A percentile compares a stretch with the other conserved stretches of the same genome.
Evolutionary conservation across 495 filamentous ascomycete species (phyloP).

Genomic region (Aspergillus cristatus): DNA sequence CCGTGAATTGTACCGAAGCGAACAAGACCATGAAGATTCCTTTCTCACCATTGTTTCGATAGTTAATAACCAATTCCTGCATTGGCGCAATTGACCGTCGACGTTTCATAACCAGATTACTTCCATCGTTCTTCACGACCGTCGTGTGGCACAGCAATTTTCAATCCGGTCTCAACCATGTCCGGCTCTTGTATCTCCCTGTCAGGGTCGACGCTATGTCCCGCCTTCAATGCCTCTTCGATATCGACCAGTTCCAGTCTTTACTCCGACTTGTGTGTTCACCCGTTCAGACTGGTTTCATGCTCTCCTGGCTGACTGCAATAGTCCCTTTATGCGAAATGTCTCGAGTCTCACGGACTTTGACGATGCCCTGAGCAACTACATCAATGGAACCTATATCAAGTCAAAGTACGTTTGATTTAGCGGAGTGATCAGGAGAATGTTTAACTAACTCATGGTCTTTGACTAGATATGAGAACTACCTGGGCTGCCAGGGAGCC

Average conservation of each 20-base stretch:
- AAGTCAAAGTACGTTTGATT: conserved; percentile 55
- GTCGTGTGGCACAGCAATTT: too few species aligned
- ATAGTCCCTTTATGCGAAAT: conserved; percentile 76
- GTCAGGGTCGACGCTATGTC: conserved; percentile 65
- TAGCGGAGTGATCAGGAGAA: neutral
- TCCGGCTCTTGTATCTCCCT: conserved; percentile 64
- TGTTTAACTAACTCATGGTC: conserved; percentile 10
- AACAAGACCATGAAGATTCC: neutral
- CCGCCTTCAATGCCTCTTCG: conserved; percentile 73
- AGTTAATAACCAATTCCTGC: too few species aligned
- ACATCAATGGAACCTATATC: conserved; percentile 66
- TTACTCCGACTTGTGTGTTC: conserved; percentile 66
- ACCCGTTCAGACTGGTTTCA: conserved; percentile 1
- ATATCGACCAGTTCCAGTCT: conserved; percentile 64
- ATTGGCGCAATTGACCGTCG: too few species aligned
- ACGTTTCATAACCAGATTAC: too few species aligned
- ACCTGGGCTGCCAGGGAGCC: conserved; percentile 74
- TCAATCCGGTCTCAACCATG: conserved; percentile 22
- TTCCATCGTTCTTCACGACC: too few species aligned
- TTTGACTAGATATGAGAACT: conserved; percentile 25
- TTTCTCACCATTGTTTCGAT: too few species aligned
- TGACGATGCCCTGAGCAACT: conserved; percentile 63
- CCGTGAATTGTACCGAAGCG: neutral
- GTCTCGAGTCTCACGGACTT: conserved; percentile 72
- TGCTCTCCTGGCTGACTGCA: neutral